Conservation (phyloP, 768 basidiomycete genomes). For the Macrocybe gigantea region DNA sequence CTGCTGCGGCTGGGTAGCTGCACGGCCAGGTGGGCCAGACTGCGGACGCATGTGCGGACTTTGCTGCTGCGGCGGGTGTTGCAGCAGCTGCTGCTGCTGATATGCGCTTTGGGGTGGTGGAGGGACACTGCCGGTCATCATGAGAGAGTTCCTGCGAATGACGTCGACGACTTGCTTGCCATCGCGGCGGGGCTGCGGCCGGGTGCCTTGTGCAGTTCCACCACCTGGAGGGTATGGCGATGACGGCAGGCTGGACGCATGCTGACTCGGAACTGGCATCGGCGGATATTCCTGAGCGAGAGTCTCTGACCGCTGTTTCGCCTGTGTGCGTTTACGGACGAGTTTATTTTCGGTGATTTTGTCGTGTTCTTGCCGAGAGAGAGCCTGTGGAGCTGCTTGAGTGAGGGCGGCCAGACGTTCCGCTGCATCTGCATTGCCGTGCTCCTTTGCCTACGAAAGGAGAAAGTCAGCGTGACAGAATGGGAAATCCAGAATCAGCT, state of each 20-base stretch:
- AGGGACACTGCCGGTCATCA: slow-evolving; percentile 3
- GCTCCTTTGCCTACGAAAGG: slow-evolving; percentile 53
- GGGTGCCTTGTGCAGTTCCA: background rate
- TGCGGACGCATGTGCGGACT: background rate
- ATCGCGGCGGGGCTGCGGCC: slow-evolving; percentile 19
- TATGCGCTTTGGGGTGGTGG: slow-evolving; percentile 5
- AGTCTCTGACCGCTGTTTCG: slow-evolving; percentile 48
- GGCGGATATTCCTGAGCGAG: background rate
- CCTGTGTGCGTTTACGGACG: slow-evolving; percentile 75
- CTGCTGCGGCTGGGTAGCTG: slow-evolving; percentile 12
- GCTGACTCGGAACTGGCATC: slow-evolving; percentile 1
- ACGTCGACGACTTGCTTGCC: slow-evolving; percentile 44
- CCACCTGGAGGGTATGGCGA: slow-evolving; percentile 11
- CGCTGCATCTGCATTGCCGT: slow-evolving; percentile 77
- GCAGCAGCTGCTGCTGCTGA: slow-evolving; percentile 12
- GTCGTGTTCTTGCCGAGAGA: slow-evolving; percentile 81
- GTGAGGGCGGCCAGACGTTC: slow-evolving; percentile 69
- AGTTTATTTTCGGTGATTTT: slow-evolving; percentile 72
- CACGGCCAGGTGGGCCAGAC: background rate
- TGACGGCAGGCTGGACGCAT: slow-evolving; percentile 7
- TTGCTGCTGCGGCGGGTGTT: slow-evolving; percentile 6
- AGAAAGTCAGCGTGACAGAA: background rate
- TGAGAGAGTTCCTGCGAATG: slow-evolving; percentile 45
- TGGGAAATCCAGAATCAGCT: background rate
- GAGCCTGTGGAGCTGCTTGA: slow-evolving; percentile 50